Conservation (phyloP, 176 grass and related monocot species). For the Carex cristatella region DNA sequence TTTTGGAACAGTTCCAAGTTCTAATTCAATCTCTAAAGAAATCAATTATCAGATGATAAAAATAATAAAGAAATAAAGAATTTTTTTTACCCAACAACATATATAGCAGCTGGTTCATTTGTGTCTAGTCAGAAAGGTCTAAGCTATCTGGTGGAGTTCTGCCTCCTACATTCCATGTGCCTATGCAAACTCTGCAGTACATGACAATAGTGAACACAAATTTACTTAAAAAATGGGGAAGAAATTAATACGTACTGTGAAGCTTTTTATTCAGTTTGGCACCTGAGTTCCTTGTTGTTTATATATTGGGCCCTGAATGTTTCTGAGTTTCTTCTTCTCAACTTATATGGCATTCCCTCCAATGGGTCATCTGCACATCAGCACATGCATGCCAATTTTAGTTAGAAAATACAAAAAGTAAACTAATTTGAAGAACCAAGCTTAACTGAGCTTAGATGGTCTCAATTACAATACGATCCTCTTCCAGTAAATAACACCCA, state of each 20-base stretch:
- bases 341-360: conserved; percentile 49
- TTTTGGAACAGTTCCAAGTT: neutral
- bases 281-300: conserved; percentile 74
- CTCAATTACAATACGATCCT: no score
- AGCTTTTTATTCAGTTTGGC: neutral
- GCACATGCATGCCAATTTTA: conserved; percentile 8
- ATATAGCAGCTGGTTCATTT: conserved; percentile 74
- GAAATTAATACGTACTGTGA: neutral
- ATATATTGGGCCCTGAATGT: conserved; percentile 93
- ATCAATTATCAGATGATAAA: neutral
- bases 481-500: no score
- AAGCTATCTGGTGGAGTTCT: conserved; percentile 42
- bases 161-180: conserved; percentile 77
- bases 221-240: neutral
- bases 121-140: conserved; percentile 55
- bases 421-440: no score
- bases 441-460: no score
- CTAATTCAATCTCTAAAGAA: neutral
- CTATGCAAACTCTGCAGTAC: conserved; percentile 48
- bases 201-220: neutral
- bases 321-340: conserved; percentile 69
- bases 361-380: conserved; percentile 41
- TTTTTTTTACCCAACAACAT: conserved; percentile 69
- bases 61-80: neutral
- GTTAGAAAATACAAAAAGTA: neutral